These are phyloP conservation scores for Fraxinus albicans DNA, from an alignment of 305 asterid species.

Conservation along the genomic window DNA sequence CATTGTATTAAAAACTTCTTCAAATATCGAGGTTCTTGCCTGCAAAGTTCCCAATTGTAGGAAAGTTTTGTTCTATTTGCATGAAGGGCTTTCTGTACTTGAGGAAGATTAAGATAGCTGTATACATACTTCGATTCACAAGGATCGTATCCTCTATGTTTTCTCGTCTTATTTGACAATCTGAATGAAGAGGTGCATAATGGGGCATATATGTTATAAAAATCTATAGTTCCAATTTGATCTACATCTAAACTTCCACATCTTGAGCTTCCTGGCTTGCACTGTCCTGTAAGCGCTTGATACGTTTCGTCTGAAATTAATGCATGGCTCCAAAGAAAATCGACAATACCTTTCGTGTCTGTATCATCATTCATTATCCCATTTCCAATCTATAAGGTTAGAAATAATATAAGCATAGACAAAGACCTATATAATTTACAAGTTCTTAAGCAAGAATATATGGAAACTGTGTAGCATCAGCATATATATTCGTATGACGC, in stretches of 20 bases:
- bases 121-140: constrained; percentile 30
- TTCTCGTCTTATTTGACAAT: not conserved
- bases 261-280: constrained; percentile 15
- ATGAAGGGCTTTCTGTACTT: constrained; percentile 41
- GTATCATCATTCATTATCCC: constrained; percentile 41
- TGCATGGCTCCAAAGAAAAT: constrained; percentile 46
- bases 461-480: not conserved
- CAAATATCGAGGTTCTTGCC: constrained; percentile 12
- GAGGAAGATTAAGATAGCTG: constrained; percentile 39
- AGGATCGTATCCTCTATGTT: constrained; percentile 30
- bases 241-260: constrained; percentile 24
- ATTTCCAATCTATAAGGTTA: constrained; percentile 40
- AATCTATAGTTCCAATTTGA: constrained; percentile 32
- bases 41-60: constrained; percentile 33
- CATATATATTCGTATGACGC: too few relatives aligned
- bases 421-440: not conserved
- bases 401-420: not conserved
- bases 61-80: constrained; percentile 40
- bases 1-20: not conserved
- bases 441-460: not conserved
- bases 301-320: constrained; percentile 41
- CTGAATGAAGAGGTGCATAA: constrained; percentile 18
- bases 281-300: constrained; percentile 27
- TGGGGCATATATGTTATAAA: constrained; percentile 40
- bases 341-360: constrained; percentile 28